Evolutionary conservation across 306 rosid genomes (phyloP).

Genomic region (Inga laurina): DNA sequence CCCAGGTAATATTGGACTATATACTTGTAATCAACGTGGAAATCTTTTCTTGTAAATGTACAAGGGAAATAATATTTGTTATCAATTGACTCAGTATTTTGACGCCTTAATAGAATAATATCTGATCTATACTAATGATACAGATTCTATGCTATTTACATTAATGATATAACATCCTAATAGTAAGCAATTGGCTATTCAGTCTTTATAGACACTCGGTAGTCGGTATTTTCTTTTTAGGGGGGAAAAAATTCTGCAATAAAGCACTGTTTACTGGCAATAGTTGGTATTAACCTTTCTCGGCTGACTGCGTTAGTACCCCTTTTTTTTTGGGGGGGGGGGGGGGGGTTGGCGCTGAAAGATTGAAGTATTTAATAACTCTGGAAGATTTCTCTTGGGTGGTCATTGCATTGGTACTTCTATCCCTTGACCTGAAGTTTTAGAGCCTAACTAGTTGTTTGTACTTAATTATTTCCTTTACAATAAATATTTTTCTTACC

Average conservation of each 20-base stretch:
- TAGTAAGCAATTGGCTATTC: background rate
- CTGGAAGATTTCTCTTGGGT: background rate
- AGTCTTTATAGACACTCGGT: background rate
- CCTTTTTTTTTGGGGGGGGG: background rate
- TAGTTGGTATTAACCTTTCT: background rate
- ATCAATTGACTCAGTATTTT: slow-evolving; percentile 19
- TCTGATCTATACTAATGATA: no score
- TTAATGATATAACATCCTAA: no score
- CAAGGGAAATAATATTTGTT: slow-evolving; percentile 1
- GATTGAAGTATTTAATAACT: background rate
- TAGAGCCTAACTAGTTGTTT: background rate
- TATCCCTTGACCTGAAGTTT: background rate
- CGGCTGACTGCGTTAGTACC: background rate
- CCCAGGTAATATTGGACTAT: slow-evolving; percentile 54
- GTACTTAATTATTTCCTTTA: background rate
- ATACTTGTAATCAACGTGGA: slow-evolving; percentile 23
- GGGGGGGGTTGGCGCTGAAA: background rate
- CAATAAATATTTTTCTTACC: background rate
- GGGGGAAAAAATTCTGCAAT: background rate
- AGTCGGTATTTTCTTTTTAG: background rate
- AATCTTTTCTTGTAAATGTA: background rate
- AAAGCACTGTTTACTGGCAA: slow-evolving; percentile 7
- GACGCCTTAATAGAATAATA: background rate
- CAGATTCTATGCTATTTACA: no score
- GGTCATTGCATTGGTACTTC: background rate